Conservation (phyloP, 2,329 filamentous ascomycete species). For the Penicillium sclerotiorum region DNA sequence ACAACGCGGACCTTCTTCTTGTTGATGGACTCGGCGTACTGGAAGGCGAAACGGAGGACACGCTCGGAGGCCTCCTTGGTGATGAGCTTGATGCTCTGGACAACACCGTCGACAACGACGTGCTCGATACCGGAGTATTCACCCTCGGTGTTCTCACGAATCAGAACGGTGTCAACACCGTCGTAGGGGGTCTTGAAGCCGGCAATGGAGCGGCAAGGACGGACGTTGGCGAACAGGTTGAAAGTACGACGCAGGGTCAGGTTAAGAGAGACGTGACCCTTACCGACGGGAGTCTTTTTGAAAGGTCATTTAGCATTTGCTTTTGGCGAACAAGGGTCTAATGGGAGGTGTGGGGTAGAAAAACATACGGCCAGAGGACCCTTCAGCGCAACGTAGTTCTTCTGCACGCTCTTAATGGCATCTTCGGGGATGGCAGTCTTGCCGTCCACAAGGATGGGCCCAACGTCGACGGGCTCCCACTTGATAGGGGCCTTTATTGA, state of each 20-base stretch:
- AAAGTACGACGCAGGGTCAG: conserved; percentile 97
- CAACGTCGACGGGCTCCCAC: conserved; percentile 97
- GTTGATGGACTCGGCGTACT: conserved; percentile 91
- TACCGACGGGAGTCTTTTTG: conserved; percentile 83
- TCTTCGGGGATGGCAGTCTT: conserved; percentile 92
- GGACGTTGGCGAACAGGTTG: conserved; percentile 99
- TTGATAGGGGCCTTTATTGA: conserved; percentile 75
- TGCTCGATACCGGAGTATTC: conserved; percentile 99
- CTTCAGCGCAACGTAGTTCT: conserved; percentile 97
- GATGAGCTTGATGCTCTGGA: conserved; percentile 99
- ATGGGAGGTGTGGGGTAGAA: background rate
- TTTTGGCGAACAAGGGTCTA: background rate
- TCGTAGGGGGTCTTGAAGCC: conserved; percentile 99
- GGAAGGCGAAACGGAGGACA: conserved; percentile 96
- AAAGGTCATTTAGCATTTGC: conserved; percentile 27
- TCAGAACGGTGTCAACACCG: conserved; percentile 92
- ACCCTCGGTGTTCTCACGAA: conserved; percentile 99
- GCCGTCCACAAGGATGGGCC: conserved; percentile 88
- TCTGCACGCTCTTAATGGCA: conserved; percentile 89
- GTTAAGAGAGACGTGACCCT: conserved; percentile 99
- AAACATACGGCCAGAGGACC: conserved; percentile 85
- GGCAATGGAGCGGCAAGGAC: conserved; percentile 93
- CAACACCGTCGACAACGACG: conserved; percentile 94
- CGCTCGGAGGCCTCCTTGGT: conserved; percentile 92
- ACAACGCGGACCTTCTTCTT: conserved; percentile 96